phyloP scores from a whole-genome alignment of 2,329 filamentous ascomycete species.

The Neospermospora avenae region DNA sequence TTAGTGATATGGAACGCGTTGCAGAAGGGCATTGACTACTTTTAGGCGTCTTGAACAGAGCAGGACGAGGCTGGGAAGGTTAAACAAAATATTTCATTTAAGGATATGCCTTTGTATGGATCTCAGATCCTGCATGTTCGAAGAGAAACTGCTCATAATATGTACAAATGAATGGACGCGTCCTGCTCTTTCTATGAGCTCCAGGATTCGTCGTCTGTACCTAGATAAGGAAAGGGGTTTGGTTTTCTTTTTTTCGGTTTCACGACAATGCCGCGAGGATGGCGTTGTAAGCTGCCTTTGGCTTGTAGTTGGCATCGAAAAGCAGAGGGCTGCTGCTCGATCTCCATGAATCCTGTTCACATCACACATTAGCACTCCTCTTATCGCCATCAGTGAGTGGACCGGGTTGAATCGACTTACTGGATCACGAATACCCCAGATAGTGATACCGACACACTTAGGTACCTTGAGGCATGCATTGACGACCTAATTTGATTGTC shows the following conservation, averaged over 20 bases:
- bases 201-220: no score
- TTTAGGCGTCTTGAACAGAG: neutral
- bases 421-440: conserved; percentile 44
- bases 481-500: conserved; percentile 19
- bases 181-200: no score
- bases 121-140: no score
- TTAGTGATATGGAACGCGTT: neutral
- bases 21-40: conserved; percentile 1
- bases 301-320: conserved; percentile 49
- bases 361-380: neutral
- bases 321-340: conserved; percentile 48
- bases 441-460: conserved; percentile 36
- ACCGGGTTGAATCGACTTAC: conserved; percentile 2
- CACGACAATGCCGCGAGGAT: conserved; percentile 25
- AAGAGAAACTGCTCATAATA: no score
- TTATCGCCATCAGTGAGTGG: neutral
- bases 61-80: no score
- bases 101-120: no score
- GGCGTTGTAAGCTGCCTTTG: conserved; percentile 51
- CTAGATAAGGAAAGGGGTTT: no score
- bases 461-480: conserved; percentile 33
- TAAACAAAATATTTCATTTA: no score
- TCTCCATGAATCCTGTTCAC: conserved; percentile 46
- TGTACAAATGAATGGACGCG: no score
- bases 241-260: no score